phyloP scores from a whole-genome alignment of 2,329 filamentous ascomycete species.

The Colletotrichum siamense region DNA sequence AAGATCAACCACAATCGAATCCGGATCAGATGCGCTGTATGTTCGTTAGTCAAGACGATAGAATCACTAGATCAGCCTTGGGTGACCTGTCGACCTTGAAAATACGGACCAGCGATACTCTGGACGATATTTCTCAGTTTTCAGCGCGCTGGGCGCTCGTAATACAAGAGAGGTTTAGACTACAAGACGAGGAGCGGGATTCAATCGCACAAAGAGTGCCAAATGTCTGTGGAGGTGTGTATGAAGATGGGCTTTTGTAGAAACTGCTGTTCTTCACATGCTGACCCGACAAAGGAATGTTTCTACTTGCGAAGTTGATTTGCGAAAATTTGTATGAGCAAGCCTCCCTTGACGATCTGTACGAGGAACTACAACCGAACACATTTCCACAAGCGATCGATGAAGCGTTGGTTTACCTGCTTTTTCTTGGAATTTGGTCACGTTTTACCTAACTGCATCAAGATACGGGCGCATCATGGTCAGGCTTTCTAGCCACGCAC shows the following conservation, averaged over 20 bases:
- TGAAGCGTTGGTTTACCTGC: not conserved
- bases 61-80: not conserved
- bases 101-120: not conserved
- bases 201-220: not conserved
- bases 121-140: not conserved
- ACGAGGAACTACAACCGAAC: not conserved
- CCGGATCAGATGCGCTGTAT: not conserved
- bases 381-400: not conserved
- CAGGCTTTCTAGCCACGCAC: not conserved
- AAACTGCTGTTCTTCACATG: too few relatives aligned
- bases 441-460: too few relatives aligned
- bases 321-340: not conserved
- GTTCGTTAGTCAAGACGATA: not conserved
- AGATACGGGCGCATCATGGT: not conserved
- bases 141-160: not conserved
- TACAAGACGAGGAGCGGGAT: not conserved
- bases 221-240: not conserved
- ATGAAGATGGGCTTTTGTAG: too few relatives aligned
- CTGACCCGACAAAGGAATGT: too few relatives aligned
- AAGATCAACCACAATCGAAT: not conserved
- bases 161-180: not conserved
- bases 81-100: not conserved
- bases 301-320: not conserved
- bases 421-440: too few relatives aligned
- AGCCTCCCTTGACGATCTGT: not conserved